Evolutionary conservation across 1,284 basidiomycete genomes (phyloP).

Genomic region (Takashimella tepidaria): DNA sequence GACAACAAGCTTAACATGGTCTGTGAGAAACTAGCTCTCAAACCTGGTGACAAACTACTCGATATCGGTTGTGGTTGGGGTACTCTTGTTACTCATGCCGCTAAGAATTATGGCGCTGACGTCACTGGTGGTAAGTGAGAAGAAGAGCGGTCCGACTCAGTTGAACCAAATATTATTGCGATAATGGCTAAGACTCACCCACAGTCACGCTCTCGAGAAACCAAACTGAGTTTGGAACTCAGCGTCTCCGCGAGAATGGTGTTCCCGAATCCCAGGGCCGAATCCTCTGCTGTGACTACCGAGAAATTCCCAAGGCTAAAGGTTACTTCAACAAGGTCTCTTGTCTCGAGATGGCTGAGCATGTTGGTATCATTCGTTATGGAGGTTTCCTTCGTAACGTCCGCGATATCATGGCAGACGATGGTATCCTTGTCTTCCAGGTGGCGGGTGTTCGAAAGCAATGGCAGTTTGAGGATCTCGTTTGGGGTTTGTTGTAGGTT

Average conservation of each 20-base stretch:
- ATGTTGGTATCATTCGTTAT: slow-evolving; percentile 94
- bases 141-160: not conserved
- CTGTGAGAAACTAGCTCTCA: slow-evolving; percentile 86
- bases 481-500: slow-evolving; percentile 62
- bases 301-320: slow-evolving; percentile 77
- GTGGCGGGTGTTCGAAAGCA: slow-evolving; percentile 87
- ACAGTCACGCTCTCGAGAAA: slow-evolving; percentile 81
- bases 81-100: slow-evolving; percentile 87
- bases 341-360: slow-evolving; percentile 98
- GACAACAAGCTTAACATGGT: slow-evolving; percentile 97
- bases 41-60: slow-evolving; percentile 76
- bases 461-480: slow-evolving; percentile 98
- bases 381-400: slow-evolving; percentile 82
- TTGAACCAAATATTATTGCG: slow-evolving; percentile 3
- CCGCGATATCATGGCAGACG: slow-evolving; percentile 89
- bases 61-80: slow-evolving; percentile 98
- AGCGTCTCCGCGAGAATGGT: slow-evolving; percentile 78
- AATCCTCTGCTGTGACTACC: slow-evolving; percentile 91
- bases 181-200: not conserved
- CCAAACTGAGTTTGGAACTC: slow-evolving; percentile 87
- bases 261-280: slow-evolving; percentile 70
- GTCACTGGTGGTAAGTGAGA: slow-evolving; percentile 63
- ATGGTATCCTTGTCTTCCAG: slow-evolving; percentile 91
- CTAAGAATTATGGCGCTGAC: slow-evolving; percentile 94
- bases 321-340: slow-evolving; percentile 92